Conservation (phyloP, 352 stramenopile genomes). For the Phytophthora pini region DNA sequence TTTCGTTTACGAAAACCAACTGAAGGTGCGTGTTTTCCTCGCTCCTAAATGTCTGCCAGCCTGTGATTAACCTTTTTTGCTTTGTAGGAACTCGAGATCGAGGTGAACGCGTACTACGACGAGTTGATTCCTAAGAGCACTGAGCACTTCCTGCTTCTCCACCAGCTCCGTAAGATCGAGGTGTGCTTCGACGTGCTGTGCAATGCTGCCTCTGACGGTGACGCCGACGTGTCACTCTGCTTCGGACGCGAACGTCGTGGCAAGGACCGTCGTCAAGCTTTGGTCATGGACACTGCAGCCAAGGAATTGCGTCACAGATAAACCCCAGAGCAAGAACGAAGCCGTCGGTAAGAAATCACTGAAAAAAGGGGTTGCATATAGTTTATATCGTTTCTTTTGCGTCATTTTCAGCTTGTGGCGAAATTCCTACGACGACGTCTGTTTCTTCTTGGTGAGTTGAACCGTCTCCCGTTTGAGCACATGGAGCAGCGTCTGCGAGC, state of each 20-base stretch:
- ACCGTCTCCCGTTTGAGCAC: conserved; percentile 95
- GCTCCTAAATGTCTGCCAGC: neutral
- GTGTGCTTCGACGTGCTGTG: conserved; percentile 70
- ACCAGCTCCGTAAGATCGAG: conserved; percentile 78
- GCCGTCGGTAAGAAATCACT: conserved; percentile 3
- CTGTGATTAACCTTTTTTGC: conserved; percentile 6
- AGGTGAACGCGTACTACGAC: conserved; percentile 77
- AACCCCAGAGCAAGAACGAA: conserved; percentile 1
- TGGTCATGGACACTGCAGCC: conserved; percentile 68
- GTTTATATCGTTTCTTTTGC: conserved; percentile 11
- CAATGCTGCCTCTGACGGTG: conserved; percentile 34
- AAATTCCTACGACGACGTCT: conserved; percentile 73
- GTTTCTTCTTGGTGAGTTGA: conserved; percentile 96
- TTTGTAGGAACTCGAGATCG: conserved; percentile 72
- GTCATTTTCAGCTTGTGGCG: conserved; percentile 1
- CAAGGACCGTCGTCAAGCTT: conserved; percentile 72
- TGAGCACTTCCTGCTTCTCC: conserved; percentile 62
- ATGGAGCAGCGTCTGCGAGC: conserved; percentile 94
- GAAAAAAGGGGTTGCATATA: conserved; percentile 18
- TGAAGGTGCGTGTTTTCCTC: conserved; percentile 54
- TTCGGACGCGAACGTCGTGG: conserved; percentile 72
- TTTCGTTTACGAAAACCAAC: conserved; percentile 55
- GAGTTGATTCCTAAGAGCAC: conserved; percentile 57
- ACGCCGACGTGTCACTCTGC: conserved; percentile 42
- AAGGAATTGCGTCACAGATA: conserved; percentile 75